These are phyloP conservation scores for Rutstroemia sp. DNA, from an alignment of 2,329 filamentous ascomycete species.

Conservation along the genomic window DNA sequence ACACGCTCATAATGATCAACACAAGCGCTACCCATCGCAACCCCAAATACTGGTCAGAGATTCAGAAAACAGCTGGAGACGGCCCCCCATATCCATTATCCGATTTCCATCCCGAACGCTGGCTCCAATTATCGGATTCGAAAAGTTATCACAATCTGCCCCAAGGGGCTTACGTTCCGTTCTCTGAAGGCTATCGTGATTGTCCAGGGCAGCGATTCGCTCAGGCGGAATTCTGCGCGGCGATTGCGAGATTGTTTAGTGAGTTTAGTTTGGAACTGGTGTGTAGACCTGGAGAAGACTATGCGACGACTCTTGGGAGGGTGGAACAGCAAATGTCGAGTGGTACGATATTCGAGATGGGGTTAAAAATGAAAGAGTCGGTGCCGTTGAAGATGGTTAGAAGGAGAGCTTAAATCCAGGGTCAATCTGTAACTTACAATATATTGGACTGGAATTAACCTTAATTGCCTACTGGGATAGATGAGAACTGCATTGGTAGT, in stretches of 20 bases:
- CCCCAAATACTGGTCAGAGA: not conserved
- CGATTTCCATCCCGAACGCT: not conserved
- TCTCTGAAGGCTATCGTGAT: not conserved
- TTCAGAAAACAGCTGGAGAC: not conserved
- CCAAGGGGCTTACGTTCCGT: not conserved
- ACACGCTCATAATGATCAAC: not conserved
- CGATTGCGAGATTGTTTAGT: not conserved
- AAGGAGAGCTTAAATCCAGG: no score
- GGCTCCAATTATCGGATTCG: not conserved
- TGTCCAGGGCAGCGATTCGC: not conserved
- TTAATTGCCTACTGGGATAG: no score
- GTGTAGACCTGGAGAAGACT: not conserved
- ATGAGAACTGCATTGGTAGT: no score
- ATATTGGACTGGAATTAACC: no score
- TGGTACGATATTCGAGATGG: not conserved
- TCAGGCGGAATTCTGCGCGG: not conserved
- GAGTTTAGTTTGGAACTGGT: not conserved
- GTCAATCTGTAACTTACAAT: no score
- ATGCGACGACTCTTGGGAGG: not conserved
- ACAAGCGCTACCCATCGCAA: not conserved
- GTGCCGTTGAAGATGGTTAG: not conserved
- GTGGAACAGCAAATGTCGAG: not conserved
- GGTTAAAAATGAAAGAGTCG: not conserved
- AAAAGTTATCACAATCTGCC: not conserved
- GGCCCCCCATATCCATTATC: not conserved